A percentile compares a stretch with the other conserved stretches of the same genome.
phyloP scores from a whole-genome alignment of 1,284 basidiomycete species.

The Serendipita sp. region DNA sequence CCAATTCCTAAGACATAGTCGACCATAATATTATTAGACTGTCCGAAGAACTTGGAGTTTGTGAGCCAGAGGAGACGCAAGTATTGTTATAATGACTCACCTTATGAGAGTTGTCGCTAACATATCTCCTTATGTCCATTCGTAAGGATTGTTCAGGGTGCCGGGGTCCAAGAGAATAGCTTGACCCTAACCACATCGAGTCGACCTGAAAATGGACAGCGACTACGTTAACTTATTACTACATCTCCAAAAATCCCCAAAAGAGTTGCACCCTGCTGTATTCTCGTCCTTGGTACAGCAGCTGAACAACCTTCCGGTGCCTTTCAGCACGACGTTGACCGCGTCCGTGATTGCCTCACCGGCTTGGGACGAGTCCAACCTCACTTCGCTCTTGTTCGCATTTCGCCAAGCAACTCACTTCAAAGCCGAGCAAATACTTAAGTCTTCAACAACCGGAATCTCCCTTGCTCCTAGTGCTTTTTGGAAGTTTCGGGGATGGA shows the following conservation, averaged over 20 bases:
- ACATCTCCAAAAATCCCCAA: not conserved
- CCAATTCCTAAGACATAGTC: slow-evolving; percentile 79
- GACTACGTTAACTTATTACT: not conserved
- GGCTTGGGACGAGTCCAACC: slow-evolving; percentile 34
- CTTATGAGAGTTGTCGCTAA: slow-evolving; percentile 73
- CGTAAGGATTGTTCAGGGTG: not conserved
- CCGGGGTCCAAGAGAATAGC: not conserved
- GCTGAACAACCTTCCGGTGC: slow-evolving; percentile 30
- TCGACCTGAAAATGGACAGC: not conserved
- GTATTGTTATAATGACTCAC: slow-evolving; percentile 30
- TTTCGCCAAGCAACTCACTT: slow-evolving; percentile 51
- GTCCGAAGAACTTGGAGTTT: slow-evolving; percentile 52
- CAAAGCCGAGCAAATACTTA: slow-evolving; percentile 28
- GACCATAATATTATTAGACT: slow-evolving; percentile 68
- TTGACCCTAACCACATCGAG: not conserved
- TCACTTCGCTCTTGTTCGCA: slow-evolving; percentile 39
- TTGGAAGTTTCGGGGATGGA: slow-evolving; percentile 36
- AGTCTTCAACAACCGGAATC: slow-evolving; percentile 13
- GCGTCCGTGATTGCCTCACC: slow-evolving; percentile 51
- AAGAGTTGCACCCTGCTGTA: slow-evolving; percentile 19
- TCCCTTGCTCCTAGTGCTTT: not conserved
- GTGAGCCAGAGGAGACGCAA: slow-evolving; percentile 1
- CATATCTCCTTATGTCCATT: slow-evolving; percentile 53
- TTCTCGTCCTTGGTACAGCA: slow-evolving; percentile 50
- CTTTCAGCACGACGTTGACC: slow-evolving; percentile 41